phyloP scores from a whole-genome alignment of 306 rosid species.

The Chamaecrista fasciculata region DNA sequence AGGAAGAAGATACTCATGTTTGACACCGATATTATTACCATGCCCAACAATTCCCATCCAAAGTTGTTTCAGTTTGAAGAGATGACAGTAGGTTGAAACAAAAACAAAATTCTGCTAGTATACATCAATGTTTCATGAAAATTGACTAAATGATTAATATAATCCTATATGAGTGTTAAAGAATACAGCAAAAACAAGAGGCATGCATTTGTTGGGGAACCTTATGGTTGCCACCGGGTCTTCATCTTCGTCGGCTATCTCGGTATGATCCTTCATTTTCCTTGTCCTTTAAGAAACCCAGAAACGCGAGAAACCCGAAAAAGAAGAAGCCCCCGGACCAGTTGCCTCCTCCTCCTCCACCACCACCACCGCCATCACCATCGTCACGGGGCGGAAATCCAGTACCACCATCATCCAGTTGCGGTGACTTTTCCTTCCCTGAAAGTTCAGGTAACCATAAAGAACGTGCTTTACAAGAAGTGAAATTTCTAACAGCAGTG shows the following conservation, averaged over 20 bases:
- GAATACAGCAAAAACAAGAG: constrained; percentile 25
- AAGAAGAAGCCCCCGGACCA: constrained; percentile 97
- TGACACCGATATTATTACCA: neutral
- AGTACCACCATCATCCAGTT: constrained; percentile 71
- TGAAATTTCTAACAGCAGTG: constrained; percentile 11
- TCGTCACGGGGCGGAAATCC: constrained; percentile 94
- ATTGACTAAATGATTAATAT: constrained; percentile 27
- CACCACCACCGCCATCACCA: constrained; percentile 88
- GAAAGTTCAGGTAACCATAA: constrained; percentile 32
- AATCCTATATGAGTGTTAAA: constrained; percentile 14
- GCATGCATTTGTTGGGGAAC: constrained; percentile 1
- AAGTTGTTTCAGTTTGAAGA: neutral
- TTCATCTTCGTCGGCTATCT: constrained; percentile 63
- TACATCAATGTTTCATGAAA: constrained; percentile 33
- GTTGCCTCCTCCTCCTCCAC: constrained; percentile 97
- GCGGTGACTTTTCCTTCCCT: constrained; percentile 95
- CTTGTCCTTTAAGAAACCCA: constrained; percentile 85
- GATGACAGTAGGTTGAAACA: neutral
- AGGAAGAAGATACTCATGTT: neutral
- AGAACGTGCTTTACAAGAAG: neutral
- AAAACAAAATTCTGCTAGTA: constrained; percentile 28
- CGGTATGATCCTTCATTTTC: constrained; percentile 68
- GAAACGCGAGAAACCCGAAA: constrained; percentile 92
- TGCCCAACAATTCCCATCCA: neutral
- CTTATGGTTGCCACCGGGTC: neutral